These are phyloP conservation scores for Talaromyces borbonicus DNA, from an alignment of 495 filamentous ascomycete species.

Conservation along the genomic window DNA sequence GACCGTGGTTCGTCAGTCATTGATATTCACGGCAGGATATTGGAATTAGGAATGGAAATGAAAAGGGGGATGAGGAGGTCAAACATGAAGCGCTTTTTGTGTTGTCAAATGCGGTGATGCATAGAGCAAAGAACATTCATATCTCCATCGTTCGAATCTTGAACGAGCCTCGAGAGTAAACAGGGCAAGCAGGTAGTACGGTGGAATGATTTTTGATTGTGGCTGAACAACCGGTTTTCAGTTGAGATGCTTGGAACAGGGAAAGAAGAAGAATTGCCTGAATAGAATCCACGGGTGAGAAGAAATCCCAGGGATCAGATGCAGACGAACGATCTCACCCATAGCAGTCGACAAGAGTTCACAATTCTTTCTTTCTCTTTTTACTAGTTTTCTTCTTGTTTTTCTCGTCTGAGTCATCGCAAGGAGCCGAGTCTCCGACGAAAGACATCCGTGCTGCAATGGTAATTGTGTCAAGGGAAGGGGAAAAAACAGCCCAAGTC, in stretches of 20 bases:
- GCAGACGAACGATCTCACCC: conserved; percentile 45
- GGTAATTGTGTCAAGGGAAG: conserved; percentile 45
- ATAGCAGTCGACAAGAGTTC: conserved; percentile 27
- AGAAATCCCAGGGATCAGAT: conserved; percentile 35
- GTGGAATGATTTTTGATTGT: conserved; percentile 17
- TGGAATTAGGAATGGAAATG: conserved; percentile 14
- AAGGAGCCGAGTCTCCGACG: conserved; percentile 20
- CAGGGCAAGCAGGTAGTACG: conserved; percentile 10
- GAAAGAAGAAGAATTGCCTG: conserved; percentile 40
- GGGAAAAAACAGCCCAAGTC: conserved; percentile 49
- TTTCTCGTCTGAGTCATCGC: background rate
- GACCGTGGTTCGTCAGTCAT: conserved; percentile 23
- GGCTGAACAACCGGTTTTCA: conserved; percentile 7
- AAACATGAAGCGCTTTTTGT: conserved; percentile 44
- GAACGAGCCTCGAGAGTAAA: conserved; percentile 7
- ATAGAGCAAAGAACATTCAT: conserved; percentile 4
- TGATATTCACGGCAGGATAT: conserved; percentile 10
- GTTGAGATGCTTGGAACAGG: conserved; percentile 15
- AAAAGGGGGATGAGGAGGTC: conserved; percentile 31
- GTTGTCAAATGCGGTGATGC: conserved; percentile 20
- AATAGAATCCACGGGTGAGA: conserved; percentile 47
- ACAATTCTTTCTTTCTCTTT: too few relatives aligned
- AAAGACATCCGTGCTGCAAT: conserved; percentile 29
- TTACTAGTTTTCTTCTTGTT: conserved; percentile 7
- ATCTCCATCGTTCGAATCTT: conserved; percentile 2